These are phyloP conservation scores for Paramecium sexaurelia DNA, from an alignment of 73 alveolate genomes.

Conservation along the genomic window DNA sequence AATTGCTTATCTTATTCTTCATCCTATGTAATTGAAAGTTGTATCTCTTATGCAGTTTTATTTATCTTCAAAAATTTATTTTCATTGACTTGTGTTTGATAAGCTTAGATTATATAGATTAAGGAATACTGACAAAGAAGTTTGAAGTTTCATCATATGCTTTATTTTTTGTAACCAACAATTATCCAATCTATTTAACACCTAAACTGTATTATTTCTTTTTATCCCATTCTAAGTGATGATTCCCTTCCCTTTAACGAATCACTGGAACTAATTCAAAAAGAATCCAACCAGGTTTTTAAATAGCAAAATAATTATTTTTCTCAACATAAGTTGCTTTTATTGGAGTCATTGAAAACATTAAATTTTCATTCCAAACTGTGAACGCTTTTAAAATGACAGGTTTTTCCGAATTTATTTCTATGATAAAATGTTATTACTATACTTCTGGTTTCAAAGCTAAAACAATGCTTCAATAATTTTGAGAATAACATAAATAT, in stretches of 20 bases:
- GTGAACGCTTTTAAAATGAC: constrained; percentile 22
- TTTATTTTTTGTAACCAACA: not conserved
- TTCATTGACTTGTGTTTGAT: not conserved
- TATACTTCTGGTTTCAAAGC: constrained; percentile 42
- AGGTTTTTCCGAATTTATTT: not conserved
- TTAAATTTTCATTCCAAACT: not conserved
- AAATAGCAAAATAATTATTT: not conserved
- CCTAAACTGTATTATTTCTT: constrained; percentile 6
- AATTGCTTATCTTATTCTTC: not conserved
- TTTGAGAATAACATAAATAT: not conserved
- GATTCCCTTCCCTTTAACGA: not conserved
- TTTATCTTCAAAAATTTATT: not conserved
- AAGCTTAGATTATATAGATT: not conserved
- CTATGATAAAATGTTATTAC: not conserved
- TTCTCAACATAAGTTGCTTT: constrained; percentile 39
- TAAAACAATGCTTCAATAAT: not conserved
- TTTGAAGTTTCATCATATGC: not conserved
- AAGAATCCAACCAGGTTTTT: constrained; percentile 34
- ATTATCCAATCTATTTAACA: not conserved
- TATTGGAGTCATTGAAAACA: constrained; percentile 1
- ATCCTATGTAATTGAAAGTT: not conserved
- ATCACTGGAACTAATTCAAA: constrained; percentile 26
- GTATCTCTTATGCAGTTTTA: not conserved
- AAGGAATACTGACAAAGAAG: not conserved
- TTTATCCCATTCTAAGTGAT: constrained; percentile 47